These are phyloP conservation scores for Syzygium aqueum DNA, from an alignment of 345 rosid genomes.

Conservation along the genomic window DNA sequence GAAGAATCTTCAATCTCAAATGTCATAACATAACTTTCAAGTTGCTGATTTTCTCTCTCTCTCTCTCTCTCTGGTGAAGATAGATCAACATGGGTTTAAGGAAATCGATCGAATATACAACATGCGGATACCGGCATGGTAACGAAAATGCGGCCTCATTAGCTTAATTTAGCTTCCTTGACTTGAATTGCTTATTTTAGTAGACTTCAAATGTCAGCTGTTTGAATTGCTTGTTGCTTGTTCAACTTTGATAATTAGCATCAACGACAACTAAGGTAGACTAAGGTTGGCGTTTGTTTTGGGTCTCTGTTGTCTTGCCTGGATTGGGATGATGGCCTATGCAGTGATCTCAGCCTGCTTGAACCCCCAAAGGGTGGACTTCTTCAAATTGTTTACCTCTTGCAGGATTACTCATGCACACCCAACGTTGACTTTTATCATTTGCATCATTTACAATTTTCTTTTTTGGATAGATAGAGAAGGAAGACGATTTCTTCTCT, in stretches of 20 bases:
- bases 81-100: not conserved
- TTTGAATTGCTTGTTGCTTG: not conserved
- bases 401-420: not conserved
- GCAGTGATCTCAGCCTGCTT: constrained; percentile 13
- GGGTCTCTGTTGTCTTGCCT: not conserved
- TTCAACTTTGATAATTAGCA: not conserved
- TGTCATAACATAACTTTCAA: not conserved
- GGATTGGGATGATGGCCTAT: not conserved
- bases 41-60: not conserved
- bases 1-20: not conserved
- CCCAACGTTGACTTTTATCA: not conserved
- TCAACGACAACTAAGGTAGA: not conserved
- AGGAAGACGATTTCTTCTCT: not conserved
- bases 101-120: not conserved
- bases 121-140: not conserved
- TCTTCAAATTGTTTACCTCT: not conserved
- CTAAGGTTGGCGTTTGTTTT: not conserved
- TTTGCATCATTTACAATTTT: not conserved
- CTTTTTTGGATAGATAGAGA: not conserved
- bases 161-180: not conserved
- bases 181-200: not conserved
- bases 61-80: not conserved
- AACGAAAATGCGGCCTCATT: not conserved
- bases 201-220: not conserved
- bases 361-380: not conserved